Percentiles rank a stretch among this genome's conserved stretches.
phyloP scores from a whole-genome alignment of 2,329 filamentous ascomycete genomes.

The Trichoderma koningii region DNA sequence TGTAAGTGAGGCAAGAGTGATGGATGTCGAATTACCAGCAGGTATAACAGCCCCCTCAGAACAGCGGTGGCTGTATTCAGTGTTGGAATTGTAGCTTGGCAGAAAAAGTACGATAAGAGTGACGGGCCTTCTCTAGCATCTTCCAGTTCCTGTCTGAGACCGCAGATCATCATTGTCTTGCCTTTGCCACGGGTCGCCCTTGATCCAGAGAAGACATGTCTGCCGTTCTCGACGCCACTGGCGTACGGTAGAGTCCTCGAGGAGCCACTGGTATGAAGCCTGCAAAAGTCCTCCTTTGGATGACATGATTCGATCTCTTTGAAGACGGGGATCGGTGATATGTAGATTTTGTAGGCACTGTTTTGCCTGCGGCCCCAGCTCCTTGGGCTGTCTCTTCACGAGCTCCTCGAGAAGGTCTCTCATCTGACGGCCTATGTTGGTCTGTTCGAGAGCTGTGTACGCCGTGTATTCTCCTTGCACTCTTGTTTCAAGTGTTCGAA shows the following conservation, averaged over 20 bases:
- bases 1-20: background rate
- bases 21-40: background rate
- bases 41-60: background rate
- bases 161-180: background rate
- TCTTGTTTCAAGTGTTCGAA: too few species aligned
- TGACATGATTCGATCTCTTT: background rate
- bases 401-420: too few species aligned
- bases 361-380: too few species aligned
- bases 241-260: background rate
- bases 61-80: conserved; percentile 6
- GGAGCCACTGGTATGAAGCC: background rate
- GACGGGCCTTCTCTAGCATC: background rate
- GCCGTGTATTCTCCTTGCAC: too few species aligned
- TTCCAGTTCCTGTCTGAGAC: background rate
- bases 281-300: background rate
- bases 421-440: too few species aligned
- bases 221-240: background rate
- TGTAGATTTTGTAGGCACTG: background rate
- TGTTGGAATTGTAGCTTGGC: background rate
- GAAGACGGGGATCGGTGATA: background rate
- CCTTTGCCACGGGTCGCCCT: conserved; percentile 2
- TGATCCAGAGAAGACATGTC: background rate
- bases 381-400: too few species aligned
- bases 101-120: background rate
- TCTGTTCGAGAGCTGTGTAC: too few species aligned